Evolutionary conservation across 2,329 filamentous ascomycete genomes (phyloP).

Genomic region (Alternaria alternata): DNA sequence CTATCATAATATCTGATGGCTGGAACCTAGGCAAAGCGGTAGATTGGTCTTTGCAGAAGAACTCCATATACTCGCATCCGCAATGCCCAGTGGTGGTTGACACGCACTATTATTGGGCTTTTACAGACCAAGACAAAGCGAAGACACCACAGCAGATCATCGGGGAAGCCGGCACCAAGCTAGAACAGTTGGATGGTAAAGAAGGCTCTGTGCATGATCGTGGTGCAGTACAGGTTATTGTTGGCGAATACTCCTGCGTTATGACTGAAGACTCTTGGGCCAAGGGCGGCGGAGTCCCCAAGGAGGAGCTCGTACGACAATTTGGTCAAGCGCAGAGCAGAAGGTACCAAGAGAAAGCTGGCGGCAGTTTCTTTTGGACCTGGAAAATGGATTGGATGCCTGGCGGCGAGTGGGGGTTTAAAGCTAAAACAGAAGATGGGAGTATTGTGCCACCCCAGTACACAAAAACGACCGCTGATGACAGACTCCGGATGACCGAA

Average conservation of each 20-base stretch:
- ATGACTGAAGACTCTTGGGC: conserved; percentile 61
- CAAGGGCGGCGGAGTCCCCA: conserved; percentile 45
- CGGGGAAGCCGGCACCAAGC: conserved; percentile 53
- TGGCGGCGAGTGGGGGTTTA: conserved; percentile 69
- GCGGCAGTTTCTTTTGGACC: conserved; percentile 68
- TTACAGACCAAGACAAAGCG: conserved; percentile 61
- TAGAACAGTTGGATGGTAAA: conserved; percentile 57
- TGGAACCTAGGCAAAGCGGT: conserved; percentile 61
- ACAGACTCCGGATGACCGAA: conserved; percentile 41
- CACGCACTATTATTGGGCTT: conserved; percentile 68
- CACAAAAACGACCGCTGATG: conserved; percentile 20
- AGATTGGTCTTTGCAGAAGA: conserved; percentile 56
- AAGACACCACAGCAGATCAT: conserved; percentile 63
- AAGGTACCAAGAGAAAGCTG: conserved; percentile 59
- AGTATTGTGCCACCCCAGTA: conserved; percentile 52
- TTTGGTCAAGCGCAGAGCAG: conserved; percentile 61
- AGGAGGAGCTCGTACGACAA: conserved; percentile 52
- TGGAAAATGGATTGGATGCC: conserved; percentile 69
- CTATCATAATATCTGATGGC: conserved; percentile 66
- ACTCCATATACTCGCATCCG: conserved; percentile 38
- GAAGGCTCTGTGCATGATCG: conserved; percentile 59
- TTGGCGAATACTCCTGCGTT: conserved; percentile 68
- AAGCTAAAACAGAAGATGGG: conserved; percentile 58
- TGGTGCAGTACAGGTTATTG: conserved; percentile 61
- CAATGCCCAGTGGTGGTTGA: conserved; percentile 63